Evolutionary conservation across 164 flowering plant species (phyloP).

Genomic region (Magnolia kwangsiensis): DNA sequence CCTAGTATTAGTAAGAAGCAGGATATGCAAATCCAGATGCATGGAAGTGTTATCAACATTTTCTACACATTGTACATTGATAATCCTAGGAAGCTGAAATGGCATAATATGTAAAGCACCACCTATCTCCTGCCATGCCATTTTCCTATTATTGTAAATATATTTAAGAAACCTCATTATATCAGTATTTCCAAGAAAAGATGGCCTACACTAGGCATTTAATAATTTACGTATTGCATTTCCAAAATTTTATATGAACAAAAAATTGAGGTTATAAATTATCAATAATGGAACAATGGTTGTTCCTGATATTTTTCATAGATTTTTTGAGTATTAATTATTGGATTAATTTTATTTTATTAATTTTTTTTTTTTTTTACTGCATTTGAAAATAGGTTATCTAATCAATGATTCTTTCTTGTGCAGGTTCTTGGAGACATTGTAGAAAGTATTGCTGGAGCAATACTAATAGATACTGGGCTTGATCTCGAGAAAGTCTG

Average conservation of each 20-base stretch:
- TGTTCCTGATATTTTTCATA: neutral
- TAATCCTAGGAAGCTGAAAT: neutral
- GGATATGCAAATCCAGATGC: neutral
- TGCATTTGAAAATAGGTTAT: too few relatives aligned
- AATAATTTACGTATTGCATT: neutral
- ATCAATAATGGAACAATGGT: neutral
- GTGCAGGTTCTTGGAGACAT: constrained; percentile 87
- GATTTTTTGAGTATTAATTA: neutral
- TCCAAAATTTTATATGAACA: neutral
- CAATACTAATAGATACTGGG: constrained; percentile 63
- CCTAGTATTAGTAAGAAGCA: neutral
- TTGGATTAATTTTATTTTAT: too few relatives aligned
- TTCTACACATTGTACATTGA: neutral
- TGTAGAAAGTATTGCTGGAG: constrained; percentile 93
- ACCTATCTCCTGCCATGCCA: neutral
- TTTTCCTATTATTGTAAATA: neutral
- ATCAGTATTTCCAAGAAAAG: neutral
- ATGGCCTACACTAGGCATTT: neutral
- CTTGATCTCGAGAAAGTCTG: constrained; percentile 75
- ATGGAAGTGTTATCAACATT: neutral
- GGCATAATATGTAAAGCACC: neutral
- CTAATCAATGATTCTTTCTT: constrained; percentile 5
- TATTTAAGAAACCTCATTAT: neutral
- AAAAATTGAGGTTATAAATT: too few relatives aligned
- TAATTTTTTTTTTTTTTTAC: neutral